Percentiles rank a stretch among this genome's conserved stretches.
phyloP scores from a whole-genome alignment of 1,284 basidiomycete species.

The Rhodotorula sp. region DNA sequence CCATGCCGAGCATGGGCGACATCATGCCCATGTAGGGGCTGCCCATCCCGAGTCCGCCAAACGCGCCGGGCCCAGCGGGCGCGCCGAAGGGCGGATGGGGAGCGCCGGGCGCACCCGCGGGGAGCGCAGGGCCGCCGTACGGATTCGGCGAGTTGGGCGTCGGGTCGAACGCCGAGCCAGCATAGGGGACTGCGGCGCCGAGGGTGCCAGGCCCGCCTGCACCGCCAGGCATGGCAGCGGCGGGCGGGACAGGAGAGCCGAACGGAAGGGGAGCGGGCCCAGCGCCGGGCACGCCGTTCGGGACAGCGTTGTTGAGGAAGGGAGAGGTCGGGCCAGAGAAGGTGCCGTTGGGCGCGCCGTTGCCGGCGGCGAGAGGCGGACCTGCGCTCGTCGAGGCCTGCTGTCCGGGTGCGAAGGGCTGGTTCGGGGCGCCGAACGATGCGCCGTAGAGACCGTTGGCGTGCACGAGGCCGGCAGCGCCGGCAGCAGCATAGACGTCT shows the following conservation, averaged over 20 bases:
- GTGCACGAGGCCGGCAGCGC: constrained; percentile 4
- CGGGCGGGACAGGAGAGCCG: constrained; percentile 9
- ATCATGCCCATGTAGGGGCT: constrained; percentile 30
- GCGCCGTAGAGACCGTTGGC: constrained; percentile 16
- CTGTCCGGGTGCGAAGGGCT: constrained; percentile 15
- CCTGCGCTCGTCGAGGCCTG: constrained; percentile 8
- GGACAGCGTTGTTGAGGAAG: constrained; percentile 10
- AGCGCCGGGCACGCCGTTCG: not conserved
- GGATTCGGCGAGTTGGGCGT: constrained; percentile 34
- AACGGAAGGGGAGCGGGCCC: constrained; percentile 2
- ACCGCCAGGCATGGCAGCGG: not conserved
- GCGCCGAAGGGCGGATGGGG: not conserved
- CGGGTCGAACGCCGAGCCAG: constrained; percentile 18
- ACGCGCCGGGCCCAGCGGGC: constrained; percentile 4
- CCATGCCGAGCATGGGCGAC: constrained; percentile 33
- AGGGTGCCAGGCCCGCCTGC: not conserved
- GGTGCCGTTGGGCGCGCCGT: constrained; percentile 6
- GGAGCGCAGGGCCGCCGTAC: constrained; percentile 17
- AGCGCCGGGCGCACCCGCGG: not conserved
- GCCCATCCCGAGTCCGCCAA: constrained; percentile 13
- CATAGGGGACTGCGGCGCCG: constrained; percentile 6
- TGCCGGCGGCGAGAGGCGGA: not conserved
- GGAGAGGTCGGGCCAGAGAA: constrained; percentile 25
- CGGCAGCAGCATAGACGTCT: constrained; percentile 23
- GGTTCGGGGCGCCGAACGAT: not conserved